Evolutionary conservation across 1,139 yeast genomes (phyloP).

Genomic region (Suhomyces kunorum): DNA sequence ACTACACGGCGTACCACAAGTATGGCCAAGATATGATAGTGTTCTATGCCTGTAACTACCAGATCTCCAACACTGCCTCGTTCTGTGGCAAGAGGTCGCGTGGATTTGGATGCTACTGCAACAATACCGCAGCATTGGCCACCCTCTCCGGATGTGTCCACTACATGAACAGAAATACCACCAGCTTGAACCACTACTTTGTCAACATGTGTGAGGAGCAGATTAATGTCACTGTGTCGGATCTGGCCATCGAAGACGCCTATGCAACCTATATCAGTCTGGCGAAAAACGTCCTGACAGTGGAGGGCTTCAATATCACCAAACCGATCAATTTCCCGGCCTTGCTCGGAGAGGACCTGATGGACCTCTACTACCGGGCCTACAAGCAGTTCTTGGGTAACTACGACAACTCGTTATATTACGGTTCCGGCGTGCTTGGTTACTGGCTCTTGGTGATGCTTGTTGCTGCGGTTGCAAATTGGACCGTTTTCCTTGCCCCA

Average conservation of each 20-base stretch:
- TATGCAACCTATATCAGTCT: conserved; percentile 18
- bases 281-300: conserved; percentile 24
- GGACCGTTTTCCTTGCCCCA: conserved; percentile 36
- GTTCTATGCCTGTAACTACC: conserved; percentile 23
- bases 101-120: conserved; percentile 15
- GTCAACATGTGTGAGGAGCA: conserved; percentile 16
- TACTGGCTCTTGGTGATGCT: conserved; percentile 52
- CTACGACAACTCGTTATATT: conserved; percentile 40
- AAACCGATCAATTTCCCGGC: conserved; percentile 27
- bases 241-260: conserved; percentile 21
- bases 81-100: conserved; percentile 26
- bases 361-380: conserved; percentile 20
- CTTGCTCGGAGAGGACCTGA: conserved; percentile 17
- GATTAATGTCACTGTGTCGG: conserved; percentile 17
- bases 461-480: conserved; percentile 42
- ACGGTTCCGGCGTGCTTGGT: conserved; percentile 50
- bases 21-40: background rate
- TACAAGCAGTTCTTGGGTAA: conserved; percentile 36
- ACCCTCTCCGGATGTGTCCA: conserved; percentile 19
- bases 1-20: background rate
- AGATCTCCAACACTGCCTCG: conserved; percentile 19
- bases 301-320: conserved; percentile 25
- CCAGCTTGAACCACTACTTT: background rate
- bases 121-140: conserved; percentile 17
- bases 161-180: conserved; percentile 6